Percentiles rank a stretch among this genome's conserved stretches.
Conservation (phyloP, 169 alveolate species). For the Plasmodium blacklocki region DNA sequence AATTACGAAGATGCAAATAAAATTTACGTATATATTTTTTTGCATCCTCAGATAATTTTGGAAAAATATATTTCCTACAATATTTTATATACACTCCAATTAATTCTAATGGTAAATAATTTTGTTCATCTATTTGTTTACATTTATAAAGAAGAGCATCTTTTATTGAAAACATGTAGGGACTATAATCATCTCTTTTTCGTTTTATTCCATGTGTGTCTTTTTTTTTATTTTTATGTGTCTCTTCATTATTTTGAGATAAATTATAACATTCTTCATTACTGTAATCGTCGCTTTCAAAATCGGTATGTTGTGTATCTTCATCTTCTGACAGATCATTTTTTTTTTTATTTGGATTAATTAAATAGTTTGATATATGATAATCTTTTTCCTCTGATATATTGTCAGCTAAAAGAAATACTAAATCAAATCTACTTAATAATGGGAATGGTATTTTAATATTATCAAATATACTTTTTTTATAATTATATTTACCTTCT, state of each 20-base stretch:
- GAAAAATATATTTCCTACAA: slow-evolving; percentile 43
- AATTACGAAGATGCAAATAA: slow-evolving; percentile 54
- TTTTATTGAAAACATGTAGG: slow-evolving; percentile 9
- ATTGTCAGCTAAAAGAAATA: slow-evolving; percentile 76
- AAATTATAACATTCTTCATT: too few species aligned
- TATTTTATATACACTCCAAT: slow-evolving; percentile 35
- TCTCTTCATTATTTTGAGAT: neutral
- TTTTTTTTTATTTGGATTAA: slow-evolving; percentile 9
- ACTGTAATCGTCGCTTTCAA: neutral
- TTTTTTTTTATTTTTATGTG: neutral
- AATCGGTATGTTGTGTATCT: neutral
- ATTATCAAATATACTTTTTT: slow-evolving; percentile 77
- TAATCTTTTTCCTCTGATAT: slow-evolving; percentile 62
- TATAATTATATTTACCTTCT: slow-evolving; percentile 79
- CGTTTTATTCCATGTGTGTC: neutral
- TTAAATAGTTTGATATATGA: slow-evolving; percentile 41
- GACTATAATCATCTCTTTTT: neutral
- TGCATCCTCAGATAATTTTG: slow-evolving; percentile 50
- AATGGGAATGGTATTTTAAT: slow-evolving; percentile 85
- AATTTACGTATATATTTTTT: slow-evolving; percentile 53
- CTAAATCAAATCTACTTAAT: slow-evolving; percentile 87
- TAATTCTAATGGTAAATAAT: slow-evolving; percentile 48
- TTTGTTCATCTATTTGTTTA: slow-evolving; percentile 51
- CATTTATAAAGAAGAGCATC: slow-evolving; percentile 37
- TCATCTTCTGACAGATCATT: neutral